These are phyloP conservation scores for Diutina neorugosa DNA, from an alignment of 1,139 yeast genomes.

Conservation along the genomic window DNA sequence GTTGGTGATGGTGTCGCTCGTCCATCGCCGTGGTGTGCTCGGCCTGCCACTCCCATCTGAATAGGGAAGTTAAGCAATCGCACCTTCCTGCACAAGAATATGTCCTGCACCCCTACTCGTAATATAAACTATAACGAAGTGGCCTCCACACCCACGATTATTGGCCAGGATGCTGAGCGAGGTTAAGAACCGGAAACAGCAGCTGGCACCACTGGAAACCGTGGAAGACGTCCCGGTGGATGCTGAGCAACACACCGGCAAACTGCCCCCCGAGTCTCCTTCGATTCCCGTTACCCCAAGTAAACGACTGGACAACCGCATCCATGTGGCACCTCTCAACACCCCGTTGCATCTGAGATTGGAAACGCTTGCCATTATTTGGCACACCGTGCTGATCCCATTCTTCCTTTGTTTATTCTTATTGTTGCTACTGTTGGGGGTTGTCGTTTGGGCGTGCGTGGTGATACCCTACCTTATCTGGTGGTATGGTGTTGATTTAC, in stretches of 20 bases:
- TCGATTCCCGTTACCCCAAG: not conserved
- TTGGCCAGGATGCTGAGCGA: not conserved
- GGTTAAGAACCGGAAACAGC: not conserved
- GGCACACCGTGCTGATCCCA: constrained; percentile 72
- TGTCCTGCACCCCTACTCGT: not conserved
- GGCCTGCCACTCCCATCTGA: not conserved
- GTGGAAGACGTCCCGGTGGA: not conserved
- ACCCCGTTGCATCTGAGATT: constrained; percentile 49
- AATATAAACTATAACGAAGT: not conserved
- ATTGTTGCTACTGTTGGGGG: constrained; percentile 49
- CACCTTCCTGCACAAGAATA: not conserved
- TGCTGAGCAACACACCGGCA: not conserved
- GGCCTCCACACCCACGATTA: not conserved
- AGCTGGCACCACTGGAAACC: not conserved
- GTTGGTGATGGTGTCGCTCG: not conserved
- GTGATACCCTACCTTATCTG: constrained; percentile 47
- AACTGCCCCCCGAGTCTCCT: not conserved
- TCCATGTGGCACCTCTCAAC: constrained; percentile 38
- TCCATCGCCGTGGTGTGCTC: not conserved
- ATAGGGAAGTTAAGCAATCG: not conserved
- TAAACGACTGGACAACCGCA: not conserved
- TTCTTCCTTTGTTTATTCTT: constrained; percentile 38
- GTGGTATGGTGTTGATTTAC: constrained; percentile 41
- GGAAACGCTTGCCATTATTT: constrained; percentile 60
- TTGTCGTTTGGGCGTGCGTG: constrained; percentile 57